Conservation (phyloP, 257 asterid genomes). For the Capsicum pubescens region DNA sequence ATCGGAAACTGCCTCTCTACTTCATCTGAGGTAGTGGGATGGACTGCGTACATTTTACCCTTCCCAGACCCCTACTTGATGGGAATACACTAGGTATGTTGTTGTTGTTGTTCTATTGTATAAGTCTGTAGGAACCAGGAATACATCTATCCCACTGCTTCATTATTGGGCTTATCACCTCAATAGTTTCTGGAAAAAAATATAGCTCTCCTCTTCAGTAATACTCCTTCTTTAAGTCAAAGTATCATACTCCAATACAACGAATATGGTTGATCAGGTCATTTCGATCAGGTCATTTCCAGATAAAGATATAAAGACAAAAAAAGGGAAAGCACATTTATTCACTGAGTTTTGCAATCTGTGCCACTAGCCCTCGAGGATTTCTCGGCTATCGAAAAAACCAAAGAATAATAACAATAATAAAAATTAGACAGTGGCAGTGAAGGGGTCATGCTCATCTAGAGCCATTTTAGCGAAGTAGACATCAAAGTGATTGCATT, state of each 20-base stretch:
- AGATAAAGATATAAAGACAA: not conserved
- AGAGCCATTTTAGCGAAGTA: not conserved
- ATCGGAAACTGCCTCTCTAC: too few species aligned
- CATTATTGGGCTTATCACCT: slow-evolving; percentile 3
- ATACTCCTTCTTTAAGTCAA: not conserved
- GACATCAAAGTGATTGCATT: not conserved
- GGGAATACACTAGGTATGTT: too few species aligned
- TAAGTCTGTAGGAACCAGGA: not conserved
- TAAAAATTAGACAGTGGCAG: not conserved
- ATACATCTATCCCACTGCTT: slow-evolving; percentile 11
- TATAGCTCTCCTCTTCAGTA: slow-evolving; percentile 5
- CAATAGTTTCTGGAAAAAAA: slow-evolving; percentile 9
- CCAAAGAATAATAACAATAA: not conserved
- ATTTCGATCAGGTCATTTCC: not conserved
- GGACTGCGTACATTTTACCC: too few species aligned
- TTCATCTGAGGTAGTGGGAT: too few species aligned
- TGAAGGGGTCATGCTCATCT: not conserved
- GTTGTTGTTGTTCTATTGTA: not conserved
- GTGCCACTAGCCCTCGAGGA: not conserved
- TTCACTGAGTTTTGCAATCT: not conserved
- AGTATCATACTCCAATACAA: not conserved
- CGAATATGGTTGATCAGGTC: not conserved
- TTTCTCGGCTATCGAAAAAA: not conserved
- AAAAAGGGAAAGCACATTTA: not conserved
- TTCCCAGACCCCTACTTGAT: too few species aligned